Evolutionary conservation across 2,329 filamentous ascomycete genomes (phyloP), one percentile per base, ranked within the genome.

Genomic region (Stromatinia cepivora): DNA sequence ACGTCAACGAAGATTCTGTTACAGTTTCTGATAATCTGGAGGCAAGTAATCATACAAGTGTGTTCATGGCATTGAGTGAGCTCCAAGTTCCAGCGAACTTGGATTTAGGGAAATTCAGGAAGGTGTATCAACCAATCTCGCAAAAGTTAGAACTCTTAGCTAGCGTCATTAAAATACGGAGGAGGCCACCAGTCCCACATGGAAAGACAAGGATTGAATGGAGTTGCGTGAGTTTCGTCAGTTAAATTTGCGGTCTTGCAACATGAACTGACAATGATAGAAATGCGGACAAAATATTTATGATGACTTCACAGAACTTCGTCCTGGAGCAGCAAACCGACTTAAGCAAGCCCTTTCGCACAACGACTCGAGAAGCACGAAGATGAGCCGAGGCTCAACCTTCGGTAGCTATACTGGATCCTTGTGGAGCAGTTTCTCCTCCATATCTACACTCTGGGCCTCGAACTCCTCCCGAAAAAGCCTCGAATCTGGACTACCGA

Each of bases 251-350:
- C 25, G n/a, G 13, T 22, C n/a, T 28, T 5, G 3, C 31, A 36
- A 17, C 48, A 13, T 20, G 17, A 36, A 36, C 25, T 67, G 36
- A 65, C 22, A 17, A 28, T 9, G 10, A 22, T 10, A 72, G 71
- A 72, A 67, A 68, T 72, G 71, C 46, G 70, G 71, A 34, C 62
- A 72, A 0, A 52, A 7, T 4, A 53, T 72, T 25, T 65, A 62
- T n/a, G 71, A 72, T 39, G 70, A 73, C 50, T 73, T 72, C 50
- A 67, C 54, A 3, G 71, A 73, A 52, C 36, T 68, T 13, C 34
- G 53, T 15, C 39, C 69, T 28, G 70, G 71, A n/a, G 59, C 50
- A 4, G 48, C 59, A 31, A 36, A 65, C 6, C 46, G 28, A 42
- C 42, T 69, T 10, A 52, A 54, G 42, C 25, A 65, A 65, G 15